phyloP scores from a whole-genome alignment of 371 early-diverging fungal species.

The Coemansia sp. region DNA sequence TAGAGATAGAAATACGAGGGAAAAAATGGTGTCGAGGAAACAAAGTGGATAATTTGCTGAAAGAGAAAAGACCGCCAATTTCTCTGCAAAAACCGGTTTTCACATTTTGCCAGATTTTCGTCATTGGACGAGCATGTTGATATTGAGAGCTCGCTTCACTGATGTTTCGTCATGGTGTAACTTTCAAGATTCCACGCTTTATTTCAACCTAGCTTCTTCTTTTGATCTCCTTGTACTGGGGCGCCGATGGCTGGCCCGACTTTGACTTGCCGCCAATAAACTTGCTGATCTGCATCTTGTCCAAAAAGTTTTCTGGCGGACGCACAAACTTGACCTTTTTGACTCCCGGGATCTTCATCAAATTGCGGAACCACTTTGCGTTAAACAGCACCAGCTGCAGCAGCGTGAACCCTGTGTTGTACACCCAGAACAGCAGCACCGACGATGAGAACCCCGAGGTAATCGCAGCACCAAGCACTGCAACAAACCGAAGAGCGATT shows the following conservation, averaged over 20 bases:
- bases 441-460: conserved; percentile 77
- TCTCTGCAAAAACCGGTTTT: no score
- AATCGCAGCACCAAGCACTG: conserved; percentile 64
- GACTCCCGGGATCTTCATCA: conserved; percentile 43
- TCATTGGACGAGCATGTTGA: no score
- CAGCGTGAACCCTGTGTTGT: conserved; percentile 72
- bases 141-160: no score
- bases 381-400: conserved; percentile 67
- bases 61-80: no score
- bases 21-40: no score
- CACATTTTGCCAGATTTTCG: no score
- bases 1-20: no score
- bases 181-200: no score
- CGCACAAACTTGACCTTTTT: conserved; percentile 29
- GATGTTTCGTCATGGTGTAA: no score
- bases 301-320: conserved; percentile 8
- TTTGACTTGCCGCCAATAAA: conserved; percentile 11
- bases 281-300: conserved; percentile 8
- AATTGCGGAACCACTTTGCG: conserved; percentile 57
- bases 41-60: no score
- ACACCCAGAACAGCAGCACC: conserved; percentile 85
- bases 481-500: conserved; percentile 65
- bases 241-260: neutral
- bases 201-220: no score
- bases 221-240: no score